Evolutionary conservation across 345 rosid genomes (phyloP).

Genomic region (Sapria himalayana): DNA sequence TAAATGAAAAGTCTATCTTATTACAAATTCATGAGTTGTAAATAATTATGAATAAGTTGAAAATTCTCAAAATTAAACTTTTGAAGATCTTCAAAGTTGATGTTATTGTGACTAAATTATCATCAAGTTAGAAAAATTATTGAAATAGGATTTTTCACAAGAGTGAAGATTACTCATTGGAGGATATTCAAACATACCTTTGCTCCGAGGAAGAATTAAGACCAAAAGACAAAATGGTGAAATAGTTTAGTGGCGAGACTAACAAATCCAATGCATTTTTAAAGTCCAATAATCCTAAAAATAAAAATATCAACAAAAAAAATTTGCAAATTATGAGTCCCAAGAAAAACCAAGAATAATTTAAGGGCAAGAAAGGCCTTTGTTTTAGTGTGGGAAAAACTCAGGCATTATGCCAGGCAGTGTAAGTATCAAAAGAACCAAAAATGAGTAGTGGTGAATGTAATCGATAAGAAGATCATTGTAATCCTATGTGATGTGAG

Average conservation of each 20-base stretch:
- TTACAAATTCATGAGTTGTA: neutral
- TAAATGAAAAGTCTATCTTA: neutral
- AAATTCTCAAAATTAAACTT: neutral
- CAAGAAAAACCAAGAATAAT: neutral
- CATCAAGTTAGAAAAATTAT: neutral
- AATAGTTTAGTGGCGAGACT: too few species aligned
- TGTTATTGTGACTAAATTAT: neutral
- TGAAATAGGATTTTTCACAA: neutral
- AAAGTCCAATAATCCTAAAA: neutral
- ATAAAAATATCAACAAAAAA: neutral
- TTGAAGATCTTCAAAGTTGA: neutral
- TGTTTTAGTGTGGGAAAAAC: neutral
- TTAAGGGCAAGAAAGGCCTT: neutral
- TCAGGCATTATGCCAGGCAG: neutral
- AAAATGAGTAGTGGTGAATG: neutral
- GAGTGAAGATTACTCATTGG: neutral
- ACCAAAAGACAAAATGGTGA: neutral
- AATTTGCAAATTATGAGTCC: neutral
- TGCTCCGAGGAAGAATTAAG: neutral
- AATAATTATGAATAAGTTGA: too few species aligned
- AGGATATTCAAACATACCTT: neutral
- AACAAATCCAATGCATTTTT: neutral
- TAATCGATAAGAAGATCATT: neutral
- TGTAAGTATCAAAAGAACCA: neutral
- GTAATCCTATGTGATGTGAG: neutral